Evolutionary conservation across 2,329 filamentous ascomycete genomes (phyloP).

Genomic region (Seiridium unicorne): DNA sequence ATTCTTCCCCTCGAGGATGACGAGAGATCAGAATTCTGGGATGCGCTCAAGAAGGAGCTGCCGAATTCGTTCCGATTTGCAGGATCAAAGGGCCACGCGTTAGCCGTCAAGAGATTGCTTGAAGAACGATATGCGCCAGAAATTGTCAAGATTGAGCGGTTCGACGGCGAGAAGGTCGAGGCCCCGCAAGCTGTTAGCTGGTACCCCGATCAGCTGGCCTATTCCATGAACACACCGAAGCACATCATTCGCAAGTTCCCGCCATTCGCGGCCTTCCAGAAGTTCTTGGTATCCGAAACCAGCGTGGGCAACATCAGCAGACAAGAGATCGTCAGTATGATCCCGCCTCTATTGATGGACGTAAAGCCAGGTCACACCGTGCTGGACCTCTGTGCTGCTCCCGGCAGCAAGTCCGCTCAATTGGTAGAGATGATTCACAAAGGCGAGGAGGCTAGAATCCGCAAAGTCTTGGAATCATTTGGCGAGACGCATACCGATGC

Average conservation of each 20-base stretch:
- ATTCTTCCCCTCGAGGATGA: constrained; percentile 73
- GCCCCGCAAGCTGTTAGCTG: constrained; percentile 80
- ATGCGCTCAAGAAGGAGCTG: constrained; percentile 75
- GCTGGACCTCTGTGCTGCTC: constrained; percentile 92
- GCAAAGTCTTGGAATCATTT: constrained; percentile 65
- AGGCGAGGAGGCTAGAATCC: constrained; percentile 85
- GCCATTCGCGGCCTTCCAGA: constrained; percentile 93
- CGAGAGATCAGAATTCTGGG: constrained; percentile 83
- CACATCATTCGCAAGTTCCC: constrained; percentile 91
- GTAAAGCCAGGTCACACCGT: constrained; percentile 89
- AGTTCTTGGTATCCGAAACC: constrained; percentile 96
- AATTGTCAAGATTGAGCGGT: constrained; percentile 78
- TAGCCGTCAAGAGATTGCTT: constrained; percentile 85
- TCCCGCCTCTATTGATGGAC: constrained; percentile 91
- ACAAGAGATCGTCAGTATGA: constrained; percentile 99
- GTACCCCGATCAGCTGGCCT: constrained; percentile 94
- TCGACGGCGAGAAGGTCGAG: constrained; percentile 78
- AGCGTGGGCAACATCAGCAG: constrained; percentile 96
- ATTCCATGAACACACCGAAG: constrained; percentile 98
- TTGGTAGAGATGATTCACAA: constrained; percentile 90
- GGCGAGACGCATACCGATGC: constrained; percentile 28
- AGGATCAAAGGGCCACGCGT: constrained; percentile 92
- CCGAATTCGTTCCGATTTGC: constrained; percentile 98
- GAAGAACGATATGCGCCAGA: constrained; percentile 87
- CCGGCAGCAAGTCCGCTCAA: constrained; percentile 95